Evolutionary conservation across 2,329 filamentous ascomycete species (phyloP).

Genomic region (Alternaria infectoria): DNA sequence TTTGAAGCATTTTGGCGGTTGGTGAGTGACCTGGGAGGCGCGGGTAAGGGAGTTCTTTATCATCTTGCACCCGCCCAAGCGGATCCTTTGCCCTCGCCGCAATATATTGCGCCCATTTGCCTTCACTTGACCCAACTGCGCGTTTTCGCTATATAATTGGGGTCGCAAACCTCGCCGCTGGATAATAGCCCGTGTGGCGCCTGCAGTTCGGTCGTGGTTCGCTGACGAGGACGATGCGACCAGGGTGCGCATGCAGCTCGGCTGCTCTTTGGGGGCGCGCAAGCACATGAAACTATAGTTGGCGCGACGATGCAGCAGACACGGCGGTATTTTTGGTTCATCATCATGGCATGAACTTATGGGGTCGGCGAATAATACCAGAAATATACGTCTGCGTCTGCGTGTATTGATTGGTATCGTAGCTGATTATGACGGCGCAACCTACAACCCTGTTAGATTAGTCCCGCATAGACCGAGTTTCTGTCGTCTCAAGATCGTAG

Average conservation of each 20-base stretch:
- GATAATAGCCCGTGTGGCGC: slow-evolving; percentile 7
- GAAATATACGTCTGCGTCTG: background rate
- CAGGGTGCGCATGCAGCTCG: slow-evolving; percentile 9
- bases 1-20: background rate
- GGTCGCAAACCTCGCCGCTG: background rate
- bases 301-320: background rate
- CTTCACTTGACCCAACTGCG: background rate
- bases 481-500: background rate
- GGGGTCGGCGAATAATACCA: background rate
- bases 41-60: background rate
- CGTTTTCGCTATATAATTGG: slow-evolving; percentile 2
- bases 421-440: background rate
- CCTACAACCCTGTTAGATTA: background rate
- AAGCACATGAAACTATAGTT: slow-evolving; percentile 7
- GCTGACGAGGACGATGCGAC: background rate
- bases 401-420: background rate
- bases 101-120: background rate
- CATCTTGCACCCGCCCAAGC: background rate
- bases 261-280: background rate
- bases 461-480: background rate
- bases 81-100: background rate
- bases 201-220: slow-evolving; percentile 13
- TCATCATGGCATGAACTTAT: background rate
- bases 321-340: background rate
- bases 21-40: background rate